Evolutionary conservation across 2,329 filamentous ascomycete species (phyloP).

Genomic region (Endothia cerciana): DNA sequence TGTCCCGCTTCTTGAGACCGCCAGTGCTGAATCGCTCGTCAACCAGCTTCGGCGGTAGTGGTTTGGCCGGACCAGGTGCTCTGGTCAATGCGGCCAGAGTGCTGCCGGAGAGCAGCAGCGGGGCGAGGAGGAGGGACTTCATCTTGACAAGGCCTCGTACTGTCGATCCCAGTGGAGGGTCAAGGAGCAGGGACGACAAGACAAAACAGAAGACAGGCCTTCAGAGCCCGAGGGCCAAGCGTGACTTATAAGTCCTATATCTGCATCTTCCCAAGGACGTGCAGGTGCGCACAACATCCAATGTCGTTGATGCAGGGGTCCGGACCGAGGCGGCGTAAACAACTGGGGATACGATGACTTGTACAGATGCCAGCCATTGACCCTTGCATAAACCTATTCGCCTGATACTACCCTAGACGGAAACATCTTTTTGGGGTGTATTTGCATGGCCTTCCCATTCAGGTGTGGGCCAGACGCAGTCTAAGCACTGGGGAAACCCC

Average conservation of each 20-base stretch:
- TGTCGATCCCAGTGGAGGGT: neutral
- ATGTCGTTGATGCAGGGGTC: neutral
- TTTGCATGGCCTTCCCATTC: neutral
- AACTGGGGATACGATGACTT: neutral
- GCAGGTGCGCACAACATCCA: neutral
- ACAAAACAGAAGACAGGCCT: neutral
- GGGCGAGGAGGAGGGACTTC: constrained; percentile 32
- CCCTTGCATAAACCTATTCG: neutral
- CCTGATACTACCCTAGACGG: constrained; percentile 3
- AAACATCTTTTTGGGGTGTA: neutral
- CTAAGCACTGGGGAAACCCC: neutral
- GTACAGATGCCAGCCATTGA: neutral
- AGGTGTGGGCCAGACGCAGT: neutral
- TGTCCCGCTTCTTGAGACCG: constrained; percentile 22
- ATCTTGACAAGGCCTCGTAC: constrained; percentile 30
- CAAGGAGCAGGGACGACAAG: neutral
- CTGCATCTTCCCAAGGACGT: neutral
- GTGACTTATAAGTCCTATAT: neutral
- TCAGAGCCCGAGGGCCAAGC: neutral
- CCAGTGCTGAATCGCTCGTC: constrained; percentile 30
- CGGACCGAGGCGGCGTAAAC: neutral
- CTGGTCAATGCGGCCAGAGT: constrained; percentile 25
- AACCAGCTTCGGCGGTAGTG: constrained; percentile 37
- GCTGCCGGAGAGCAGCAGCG: constrained; percentile 34
- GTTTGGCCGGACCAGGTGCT: constrained; percentile 20